Conservation (phyloP, 345 rosid species). For the Erodium maritimum region DNA sequence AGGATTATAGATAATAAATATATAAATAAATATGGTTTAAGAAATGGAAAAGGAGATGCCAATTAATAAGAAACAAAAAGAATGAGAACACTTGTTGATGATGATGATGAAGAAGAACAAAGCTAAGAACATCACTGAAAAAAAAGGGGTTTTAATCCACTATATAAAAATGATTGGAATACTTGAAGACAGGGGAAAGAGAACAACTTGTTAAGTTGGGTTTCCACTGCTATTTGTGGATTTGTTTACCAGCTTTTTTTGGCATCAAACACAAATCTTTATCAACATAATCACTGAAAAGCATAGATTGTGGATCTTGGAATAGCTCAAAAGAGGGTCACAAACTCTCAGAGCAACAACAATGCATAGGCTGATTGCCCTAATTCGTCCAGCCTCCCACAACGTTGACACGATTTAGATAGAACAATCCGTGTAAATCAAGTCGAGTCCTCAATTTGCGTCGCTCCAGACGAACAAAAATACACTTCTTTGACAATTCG, state of each 20-base stretch:
- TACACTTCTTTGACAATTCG: no score
- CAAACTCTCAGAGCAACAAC: no score
- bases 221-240: background rate
- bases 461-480: no score
- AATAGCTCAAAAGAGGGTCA: no score
- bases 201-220: slow-evolving; percentile 14
- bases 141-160: background rate
- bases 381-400: no score
- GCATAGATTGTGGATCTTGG: no score
- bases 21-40: background rate
- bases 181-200: slow-evolving; percentile 14
- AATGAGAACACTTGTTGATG: background rate
- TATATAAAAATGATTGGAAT: slow-evolving; percentile 5
- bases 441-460: no score
- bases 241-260: background rate
- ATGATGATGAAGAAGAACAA: background rate
- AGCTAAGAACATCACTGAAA: background rate
- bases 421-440: no score
- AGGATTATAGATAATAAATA: background rate
- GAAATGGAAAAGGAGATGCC: slow-evolving; percentile 1
- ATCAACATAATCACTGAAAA: background rate
- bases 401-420: no score
- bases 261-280: background rate
- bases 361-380: no score
- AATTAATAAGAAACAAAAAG: slow-evolving; percentile 2